Evolutionary conservation across 495 filamentous ascomycete genomes (phyloP), one percentile per base, ranked within the genome.

Genomic region (Aspergillus egyptiacus): DNA sequence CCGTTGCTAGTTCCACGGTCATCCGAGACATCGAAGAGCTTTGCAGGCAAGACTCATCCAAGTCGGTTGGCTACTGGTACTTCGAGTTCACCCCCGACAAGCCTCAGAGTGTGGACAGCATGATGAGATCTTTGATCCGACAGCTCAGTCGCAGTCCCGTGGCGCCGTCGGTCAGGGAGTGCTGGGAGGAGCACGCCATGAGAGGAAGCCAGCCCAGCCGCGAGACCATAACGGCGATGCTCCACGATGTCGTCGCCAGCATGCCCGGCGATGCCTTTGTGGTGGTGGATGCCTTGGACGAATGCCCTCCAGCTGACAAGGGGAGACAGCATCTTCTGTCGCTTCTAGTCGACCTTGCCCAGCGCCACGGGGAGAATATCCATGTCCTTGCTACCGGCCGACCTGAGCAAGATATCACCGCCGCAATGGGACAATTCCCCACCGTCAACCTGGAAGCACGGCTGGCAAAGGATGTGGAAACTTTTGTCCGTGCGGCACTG

Each of bases 241-340:
- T 53, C 11, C 5, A 58, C 22, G 30, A 30, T 36, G 18, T 54
- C 2, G 11, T 58, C 1, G 19, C 8, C 1, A 36, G 7, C 4
- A 23, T 19, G 10, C 13, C 15, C 14, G 48, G 45, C 14, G 38
- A 53, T 7, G 5, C 53, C 0, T 59, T 52, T 19, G 34, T 59
- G 2, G 23, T 59, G 1, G 18, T 59, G 3, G 56, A 59, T 53
- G 56, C 56, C 14, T 24, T 59, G 11, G 56, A 59, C 25, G 56
- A 59, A 22, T 59, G 56, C 22, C 56, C 56, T 4, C 17, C 11
- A 10, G 23, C 9, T 15, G 31, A 32, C 2, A 8, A 9, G 2
- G 51, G 46, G 23, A 32, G 51, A 37, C 14, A 15, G 3, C 24
- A 14, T 2, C 38, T 54, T 14, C 30, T 58, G 1, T n/a, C 8